These are phyloP conservation scores for Triticum monococcum DNA, from an alignment of 176 grass and related monocot genomes.

Conservation along the genomic window DNA sequence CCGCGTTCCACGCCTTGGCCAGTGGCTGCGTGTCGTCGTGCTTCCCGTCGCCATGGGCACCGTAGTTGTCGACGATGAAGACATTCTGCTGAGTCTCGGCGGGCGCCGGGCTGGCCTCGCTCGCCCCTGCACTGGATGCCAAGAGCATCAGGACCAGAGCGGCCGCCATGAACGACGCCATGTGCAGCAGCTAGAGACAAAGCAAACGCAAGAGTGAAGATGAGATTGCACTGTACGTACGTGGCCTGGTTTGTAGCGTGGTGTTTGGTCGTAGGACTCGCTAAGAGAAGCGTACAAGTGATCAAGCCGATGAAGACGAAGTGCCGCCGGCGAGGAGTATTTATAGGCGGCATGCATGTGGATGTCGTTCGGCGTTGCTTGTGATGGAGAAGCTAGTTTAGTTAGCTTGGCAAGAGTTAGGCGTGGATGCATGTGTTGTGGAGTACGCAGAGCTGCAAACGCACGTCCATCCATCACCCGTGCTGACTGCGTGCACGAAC, in stretches of 20 bases:
- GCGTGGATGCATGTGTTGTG: not conserved
- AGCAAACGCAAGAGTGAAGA: not conserved
- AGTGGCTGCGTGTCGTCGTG: conserved; percentile 61
- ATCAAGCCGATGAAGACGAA: not conserved
- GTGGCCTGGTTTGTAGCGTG: not conserved
- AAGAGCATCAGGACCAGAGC: not conserved
- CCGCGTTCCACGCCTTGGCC: conserved; percentile 43
- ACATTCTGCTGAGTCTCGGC: not conserved
- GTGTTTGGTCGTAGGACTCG: not conserved
- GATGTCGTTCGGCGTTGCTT: not conserved
- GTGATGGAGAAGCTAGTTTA: not conserved
- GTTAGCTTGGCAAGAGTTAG: not conserved
- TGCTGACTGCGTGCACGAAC: not conserved
- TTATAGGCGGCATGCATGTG: not conserved
- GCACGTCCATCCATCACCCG: not conserved
- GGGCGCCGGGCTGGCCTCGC: not conserved
- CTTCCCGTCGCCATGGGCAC: conserved; percentile 46
- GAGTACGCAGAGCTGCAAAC: not conserved
- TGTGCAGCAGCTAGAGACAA: not conserved
- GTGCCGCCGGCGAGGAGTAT: not conserved
- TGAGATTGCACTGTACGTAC: not conserved
- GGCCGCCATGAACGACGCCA: not conserved
- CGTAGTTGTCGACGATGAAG: conserved; percentile 52
- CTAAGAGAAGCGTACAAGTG: not conserved
- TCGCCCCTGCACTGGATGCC: not conserved